Evolutionary conservation across 1,284 basidiomycete species (phyloP), one percentile per base, ranked within the genome.

Genomic region (Microbotryomycetes sp.): DNA sequence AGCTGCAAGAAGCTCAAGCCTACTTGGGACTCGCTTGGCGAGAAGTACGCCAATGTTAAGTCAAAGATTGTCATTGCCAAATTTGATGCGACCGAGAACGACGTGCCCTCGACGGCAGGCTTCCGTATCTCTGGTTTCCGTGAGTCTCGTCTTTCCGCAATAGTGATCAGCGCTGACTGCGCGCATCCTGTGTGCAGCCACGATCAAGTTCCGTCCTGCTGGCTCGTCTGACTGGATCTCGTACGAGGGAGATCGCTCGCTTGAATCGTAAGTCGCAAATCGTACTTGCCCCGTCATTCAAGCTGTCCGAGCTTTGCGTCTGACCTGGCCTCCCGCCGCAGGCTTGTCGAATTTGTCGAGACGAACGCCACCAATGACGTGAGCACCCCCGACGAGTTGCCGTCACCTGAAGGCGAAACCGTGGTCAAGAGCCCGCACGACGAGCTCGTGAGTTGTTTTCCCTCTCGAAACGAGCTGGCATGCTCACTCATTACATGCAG

Each of bases 21-120:
- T 28, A 89, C 81, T 57, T 99, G 91, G 89, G 92, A 97, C 70
- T 83, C 81, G 41, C 85, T 99, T 47, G 96, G 84, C 65, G 88
- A 94, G 74, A 86, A 86, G 75, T 98, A 88, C 79, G 81, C 82
- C 56, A 76, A 79, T 54, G 79, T 85, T 74, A 86, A 88, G 79
- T 85, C 92, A 75, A 85, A 85, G 67, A 74, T 98, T 63, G 73
- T 86, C 65, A 91, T 98, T 76, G 91, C 89, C 72, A 97, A 97
- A 80, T 87, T 97, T 82, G 94, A 98, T 73, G 91, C 91, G 5
- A 88, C 86, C 64, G 91, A 93, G 78, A 99, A 99, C 76, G 96
- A 99, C 76, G 82, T 99, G 28, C 96, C 96, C 52, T 81, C 86
- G 28, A 83, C 83, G 18, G 84, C 88, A 56, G 85, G 88, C 31